Evolutionary conservation across 192 early-diverging fungal genomes (phyloP).

Genomic region (Entomortierella beljakovae): DNA sequence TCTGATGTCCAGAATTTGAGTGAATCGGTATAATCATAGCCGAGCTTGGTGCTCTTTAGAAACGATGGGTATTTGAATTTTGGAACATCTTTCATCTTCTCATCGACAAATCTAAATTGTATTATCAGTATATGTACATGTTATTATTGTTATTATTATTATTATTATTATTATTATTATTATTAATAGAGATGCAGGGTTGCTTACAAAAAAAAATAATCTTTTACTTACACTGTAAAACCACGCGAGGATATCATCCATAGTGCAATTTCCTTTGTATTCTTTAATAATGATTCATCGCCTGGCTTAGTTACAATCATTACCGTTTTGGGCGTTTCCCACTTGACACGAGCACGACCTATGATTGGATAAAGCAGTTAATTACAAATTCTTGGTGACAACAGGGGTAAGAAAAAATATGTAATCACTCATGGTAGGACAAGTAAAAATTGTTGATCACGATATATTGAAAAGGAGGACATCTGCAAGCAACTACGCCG

Average conservation of each 20-base stretch:
- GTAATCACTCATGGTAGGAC: slow-evolving; percentile 2
- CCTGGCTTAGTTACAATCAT: slow-evolving; percentile 86
- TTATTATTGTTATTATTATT: too few relatives aligned
- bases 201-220: neutral
- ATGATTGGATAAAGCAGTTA: neutral
- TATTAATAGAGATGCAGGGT: too few relatives aligned
- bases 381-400: neutral
- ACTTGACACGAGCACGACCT: slow-evolving; percentile 60
- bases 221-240: slow-evolving; percentile 61
- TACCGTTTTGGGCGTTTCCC: slow-evolving; percentile 59
- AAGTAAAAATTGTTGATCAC: neutral
- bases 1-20: slow-evolving; percentile 82
- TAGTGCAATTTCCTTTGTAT: slow-evolving; percentile 75
- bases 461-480: too few relatives aligned
- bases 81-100: slow-evolving; percentile 65
- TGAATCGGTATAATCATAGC: slow-evolving; percentile 54
- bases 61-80: slow-evolving; percentile 68
- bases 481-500: too few relatives aligned
- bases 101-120: slow-evolving; percentile 69
- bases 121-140: slow-evolving; percentile 3
- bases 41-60: slow-evolving; percentile 52
- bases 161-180: too few relatives aligned
- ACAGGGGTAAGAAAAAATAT: neutral
- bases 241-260: slow-evolving; percentile 71
- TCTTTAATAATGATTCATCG: slow-evolving; percentile 70